Evolutionary conservation across 352 stramenopile genomes (phyloP).

Genomic region (Phytophthora kernoviae): DNA sequence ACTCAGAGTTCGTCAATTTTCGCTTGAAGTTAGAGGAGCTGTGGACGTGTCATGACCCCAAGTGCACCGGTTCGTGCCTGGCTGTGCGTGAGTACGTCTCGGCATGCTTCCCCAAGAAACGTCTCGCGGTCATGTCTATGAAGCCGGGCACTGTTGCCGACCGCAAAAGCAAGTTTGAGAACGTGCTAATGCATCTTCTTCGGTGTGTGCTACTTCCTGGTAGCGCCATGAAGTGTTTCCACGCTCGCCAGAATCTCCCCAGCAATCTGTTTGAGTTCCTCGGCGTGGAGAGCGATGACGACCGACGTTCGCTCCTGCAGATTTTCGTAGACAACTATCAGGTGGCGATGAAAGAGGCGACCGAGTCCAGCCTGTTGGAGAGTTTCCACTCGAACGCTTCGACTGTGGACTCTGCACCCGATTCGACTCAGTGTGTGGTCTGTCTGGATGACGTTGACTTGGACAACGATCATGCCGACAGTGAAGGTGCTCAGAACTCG

Average conservation of each 20-base stretch:
- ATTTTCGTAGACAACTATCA: conserved; percentile 73
- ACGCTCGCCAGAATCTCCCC: conserved; percentile 52
- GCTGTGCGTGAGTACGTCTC: conserved; percentile 67
- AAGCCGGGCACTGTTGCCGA: conserved; percentile 36
- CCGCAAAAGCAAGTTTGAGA: conserved; percentile 64
- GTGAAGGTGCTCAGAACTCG: conserved; percentile 14
- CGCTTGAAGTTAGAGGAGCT: conserved; percentile 49
- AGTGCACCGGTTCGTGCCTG: conserved; percentile 70
- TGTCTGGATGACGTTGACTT: conserved; percentile 55
- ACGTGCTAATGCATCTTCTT: conserved; percentile 66
- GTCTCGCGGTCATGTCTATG: conserved; percentile 45
- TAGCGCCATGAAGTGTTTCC: conserved; percentile 71
- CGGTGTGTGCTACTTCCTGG: conserved; percentile 67
- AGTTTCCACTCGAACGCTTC: conserved; percentile 45
- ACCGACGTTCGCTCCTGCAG: conserved; percentile 69
- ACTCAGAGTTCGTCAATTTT: conserved; percentile 68
- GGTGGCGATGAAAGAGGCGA: conserved; percentile 18
- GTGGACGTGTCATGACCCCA: conserved; percentile 57
- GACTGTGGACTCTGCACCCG: conserved; percentile 39
- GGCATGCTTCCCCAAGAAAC: conserved; percentile 67
- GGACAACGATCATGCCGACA: conserved; percentile 30
- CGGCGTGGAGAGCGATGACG: conserved; percentile 47
- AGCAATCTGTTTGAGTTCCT: conserved; percentile 67
- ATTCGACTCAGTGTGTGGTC: conserved; percentile 48
- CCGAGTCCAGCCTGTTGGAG: conserved; percentile 21